Base-by-base conservation (phyloP, 2,329 filamentous ascomycete species). In the Endoconidiophora laricicola region DNA sequence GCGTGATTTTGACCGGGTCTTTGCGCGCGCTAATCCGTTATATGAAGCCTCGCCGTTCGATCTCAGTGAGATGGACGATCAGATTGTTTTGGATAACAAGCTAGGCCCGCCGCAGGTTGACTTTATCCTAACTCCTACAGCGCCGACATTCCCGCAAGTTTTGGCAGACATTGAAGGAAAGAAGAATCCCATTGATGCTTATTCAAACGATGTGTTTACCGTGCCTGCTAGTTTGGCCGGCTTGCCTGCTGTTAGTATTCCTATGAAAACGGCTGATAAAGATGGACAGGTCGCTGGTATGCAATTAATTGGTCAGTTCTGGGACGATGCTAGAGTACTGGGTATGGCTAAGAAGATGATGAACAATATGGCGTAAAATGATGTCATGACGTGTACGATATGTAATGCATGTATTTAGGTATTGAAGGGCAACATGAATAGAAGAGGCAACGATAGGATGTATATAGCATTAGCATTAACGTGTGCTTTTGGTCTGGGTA, bases 131-230 rank as follows among this genome's bases (percentile, higher is more conserved):
- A 87, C 81, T 54, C 91, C 91, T 0, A 96, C 90, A 1, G 82
- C 88, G 6, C 87, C 88, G 1, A 84, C 81, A 0, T 69, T 78
- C 14, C 77, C 88, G 6, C 87, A 86, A 0, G 69, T 63, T 5
- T 61, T 91, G 5, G 66, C 71, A 3, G 72, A 79, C 4, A 61
- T 91, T 33, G 58, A 67, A 54, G 48, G 40, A 16, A 45, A 44
- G 14, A 58, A 63, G 7, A 69, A 77, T 62, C 69, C 73, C 7
- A 66, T 94, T n/a, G 79, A 90, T 58, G 75, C 75, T 1, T 96
- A 95, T 60, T 83, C 84, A 70, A 94, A 91, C 59, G 91, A 98
- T 65, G 82, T 96, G 1, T 90, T 96, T 58, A 96, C 91, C 0
- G 90, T 98, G 1, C 91, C 91, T 1, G 87, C 90, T 2, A 95